A percentile compares a stretch with the other conserved stretches of the same genome.
Evolutionary conservation across 2,329 filamentous ascomycete species (phyloP).

Genomic region (Calonectria hongkongensis): DNA sequence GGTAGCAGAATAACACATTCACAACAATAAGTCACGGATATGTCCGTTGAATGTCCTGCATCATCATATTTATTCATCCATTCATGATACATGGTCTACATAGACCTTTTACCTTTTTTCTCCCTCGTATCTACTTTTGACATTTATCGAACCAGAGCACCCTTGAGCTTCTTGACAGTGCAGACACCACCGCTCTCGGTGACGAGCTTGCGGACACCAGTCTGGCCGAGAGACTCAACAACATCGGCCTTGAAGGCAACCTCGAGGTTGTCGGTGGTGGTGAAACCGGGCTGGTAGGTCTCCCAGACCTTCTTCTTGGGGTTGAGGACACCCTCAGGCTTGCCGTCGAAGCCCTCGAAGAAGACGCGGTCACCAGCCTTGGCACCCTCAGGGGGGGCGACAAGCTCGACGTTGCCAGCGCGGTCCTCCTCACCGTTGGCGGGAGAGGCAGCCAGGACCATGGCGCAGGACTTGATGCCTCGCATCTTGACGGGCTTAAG

Average conservation of each 20-base stretch:
- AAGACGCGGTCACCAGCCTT: conserved; percentile 90
- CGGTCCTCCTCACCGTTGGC: conserved; percentile 90
- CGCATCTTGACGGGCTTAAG: conserved; percentile 99
- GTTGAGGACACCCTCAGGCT: conserved; percentile 95
- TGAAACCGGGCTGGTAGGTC: conserved; percentile 96
- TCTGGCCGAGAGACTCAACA: conserved; percentile 85
- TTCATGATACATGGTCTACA: conserved; percentile 11
- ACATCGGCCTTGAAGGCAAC: conserved; percentile 89
- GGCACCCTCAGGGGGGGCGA: conserved; percentile 85
- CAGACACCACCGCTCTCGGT: conserved; percentile 87
- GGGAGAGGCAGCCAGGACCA: conserved; percentile 98
- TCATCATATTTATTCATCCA: conserved; percentile 37
- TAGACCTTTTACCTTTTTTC: conserved; percentile 34
- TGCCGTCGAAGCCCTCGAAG: conserved; percentile 96
- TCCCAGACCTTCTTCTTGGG: conserved; percentile 99
- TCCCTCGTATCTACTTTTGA: neutral
- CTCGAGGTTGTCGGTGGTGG: conserved; percentile 86
- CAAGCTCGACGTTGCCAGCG: conserved; percentile 93
- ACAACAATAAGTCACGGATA: neutral
- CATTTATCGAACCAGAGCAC: conserved; percentile 86
- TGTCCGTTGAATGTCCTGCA: neutral
- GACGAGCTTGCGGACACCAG: conserved; percentile 80
- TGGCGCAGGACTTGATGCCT: conserved; percentile 84
- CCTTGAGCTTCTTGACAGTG: conserved; percentile 87
- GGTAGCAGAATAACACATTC: no score